phyloP scores from a whole-genome alignment of 2,329 filamentous ascomycete genomes.

The Penicillium olsonii region DNA sequence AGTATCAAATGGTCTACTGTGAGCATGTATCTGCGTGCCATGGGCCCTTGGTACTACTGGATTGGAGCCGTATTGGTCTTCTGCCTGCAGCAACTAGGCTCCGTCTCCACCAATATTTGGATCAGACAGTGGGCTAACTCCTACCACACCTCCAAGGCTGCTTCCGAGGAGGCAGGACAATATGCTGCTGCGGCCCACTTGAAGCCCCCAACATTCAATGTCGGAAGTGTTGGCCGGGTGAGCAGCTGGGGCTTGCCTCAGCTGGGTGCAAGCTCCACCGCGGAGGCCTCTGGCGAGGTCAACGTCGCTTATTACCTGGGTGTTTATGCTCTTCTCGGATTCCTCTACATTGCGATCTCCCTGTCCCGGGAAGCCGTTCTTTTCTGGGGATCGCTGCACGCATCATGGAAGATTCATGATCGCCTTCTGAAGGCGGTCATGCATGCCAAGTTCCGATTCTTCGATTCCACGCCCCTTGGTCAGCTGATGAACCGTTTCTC shows the following conservation, averaged over 20 bases:
- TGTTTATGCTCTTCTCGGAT: slow-evolving; percentile 78
- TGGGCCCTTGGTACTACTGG: slow-evolving; percentile 99
- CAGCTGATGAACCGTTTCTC: slow-evolving; percentile 99
- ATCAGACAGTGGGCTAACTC: slow-evolving; percentile 94
- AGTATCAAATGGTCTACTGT: slow-evolving; percentile 88
- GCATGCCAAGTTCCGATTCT: slow-evolving; percentile 94
- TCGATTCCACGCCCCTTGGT: slow-evolving; percentile 91
- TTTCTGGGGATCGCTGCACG: slow-evolving; percentile 87
- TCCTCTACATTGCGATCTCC: slow-evolving; percentile 76
- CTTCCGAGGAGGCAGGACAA: slow-evolving; percentile 32
- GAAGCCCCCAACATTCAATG: slow-evolving; percentile 40
- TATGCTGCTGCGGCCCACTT: slow-evolving; percentile 45
- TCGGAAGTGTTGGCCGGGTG: slow-evolving; percentile 37
- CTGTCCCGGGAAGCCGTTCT: slow-evolving; percentile 82
- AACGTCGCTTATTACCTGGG: slow-evolving; percentile 81
- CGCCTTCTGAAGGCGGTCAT: slow-evolving; percentile 76
- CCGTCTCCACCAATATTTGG: slow-evolving; percentile 89
- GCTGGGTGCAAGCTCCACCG: slow-evolving; percentile 23
- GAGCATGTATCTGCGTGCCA: slow-evolving; percentile 78
- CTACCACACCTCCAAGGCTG: slow-evolving; percentile 59
- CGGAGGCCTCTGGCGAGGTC: slow-evolving; percentile 54
- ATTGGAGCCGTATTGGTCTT: slow-evolving; percentile 73
- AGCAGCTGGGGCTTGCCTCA: slow-evolving; percentile 33
- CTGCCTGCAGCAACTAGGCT: slow-evolving; percentile 76
- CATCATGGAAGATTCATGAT: slow-evolving; percentile 81